Conservation (phyloP, 2,329 filamentous ascomycete genomes). For the Penicillium sp. region DNA sequence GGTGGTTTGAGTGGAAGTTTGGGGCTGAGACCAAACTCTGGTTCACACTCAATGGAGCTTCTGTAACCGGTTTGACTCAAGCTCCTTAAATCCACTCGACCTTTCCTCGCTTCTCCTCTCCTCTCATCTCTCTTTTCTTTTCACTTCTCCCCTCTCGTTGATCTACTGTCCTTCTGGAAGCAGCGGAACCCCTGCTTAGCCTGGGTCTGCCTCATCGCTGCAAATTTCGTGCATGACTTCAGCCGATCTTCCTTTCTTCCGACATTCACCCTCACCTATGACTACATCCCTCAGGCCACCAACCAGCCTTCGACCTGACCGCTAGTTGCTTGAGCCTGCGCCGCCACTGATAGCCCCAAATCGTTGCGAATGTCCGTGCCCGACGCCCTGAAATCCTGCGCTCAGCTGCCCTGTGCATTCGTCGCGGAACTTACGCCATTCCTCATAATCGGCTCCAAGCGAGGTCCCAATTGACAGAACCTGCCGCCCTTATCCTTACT, state of each 20-base stretch:
- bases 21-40: conserved; percentile 3
- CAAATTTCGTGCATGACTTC: conserved; percentile 24
- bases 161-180: conserved; percentile 15
- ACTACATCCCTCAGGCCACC: conserved; percentile 13
- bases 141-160: background rate
- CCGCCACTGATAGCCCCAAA: conserved; percentile 14
- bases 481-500: background rate
- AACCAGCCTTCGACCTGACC: conserved; percentile 21
- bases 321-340: conserved; percentile 21
- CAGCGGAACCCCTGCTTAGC: conserved; percentile 16
- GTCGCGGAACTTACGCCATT: background rate
- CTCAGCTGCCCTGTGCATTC: conserved; percentile 12
- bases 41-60: background rate
- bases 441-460: background rate
- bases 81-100: background rate
- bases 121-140: background rate
- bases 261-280: conserved; percentile 11
- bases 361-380: conserved; percentile 26
- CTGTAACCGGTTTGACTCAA: background rate
- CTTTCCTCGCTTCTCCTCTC: background rate
- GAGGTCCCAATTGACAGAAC: background rate
- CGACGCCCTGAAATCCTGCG: conserved; percentile 28
- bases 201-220: conserved; percentile 1
- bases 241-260: conserved; percentile 17
- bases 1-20: background rate